Evolutionary conservation across 129 eudicot genomes (phyloP).

Genomic region (Cynara cardunculus): DNA sequence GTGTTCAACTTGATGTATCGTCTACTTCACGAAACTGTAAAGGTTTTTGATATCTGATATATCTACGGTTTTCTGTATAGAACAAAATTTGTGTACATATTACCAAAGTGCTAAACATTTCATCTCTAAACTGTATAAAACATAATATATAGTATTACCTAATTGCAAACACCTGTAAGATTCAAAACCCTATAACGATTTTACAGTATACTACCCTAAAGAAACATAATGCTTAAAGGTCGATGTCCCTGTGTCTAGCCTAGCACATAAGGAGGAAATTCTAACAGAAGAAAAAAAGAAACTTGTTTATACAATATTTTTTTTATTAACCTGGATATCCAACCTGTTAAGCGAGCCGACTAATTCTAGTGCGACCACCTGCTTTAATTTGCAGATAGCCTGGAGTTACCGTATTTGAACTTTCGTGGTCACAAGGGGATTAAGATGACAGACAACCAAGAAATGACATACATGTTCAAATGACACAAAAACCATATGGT

Average conservation of each 20-base stretch:
- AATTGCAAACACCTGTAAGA: not conserved
- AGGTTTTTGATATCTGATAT: not conserved
- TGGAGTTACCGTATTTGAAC: too few relatives aligned
- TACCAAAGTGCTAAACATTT: too few relatives aligned
- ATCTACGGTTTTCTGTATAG: not conserved
- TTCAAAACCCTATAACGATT: not conserved
- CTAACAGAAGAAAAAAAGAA: not conserved
- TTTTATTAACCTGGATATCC: too few relatives aligned
- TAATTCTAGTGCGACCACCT: too few relatives aligned
- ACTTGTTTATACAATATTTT: too few relatives aligned
- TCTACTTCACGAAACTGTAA: not conserved
- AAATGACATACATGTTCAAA: not conserved
- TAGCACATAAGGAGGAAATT: not conserved
- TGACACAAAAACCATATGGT: not conserved
- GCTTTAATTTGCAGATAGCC: too few relatives aligned
- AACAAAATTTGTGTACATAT: not conserved
- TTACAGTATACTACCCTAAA: not conserved
- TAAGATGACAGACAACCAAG: too few relatives aligned
- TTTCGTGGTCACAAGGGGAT: too few relatives aligned
- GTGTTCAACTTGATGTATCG: not conserved
- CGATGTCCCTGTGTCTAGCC: not conserved
- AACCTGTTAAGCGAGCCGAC: too few relatives aligned
- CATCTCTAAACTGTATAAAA: too few relatives aligned
- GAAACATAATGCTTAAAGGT: not conserved
- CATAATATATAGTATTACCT: not conserved